phyloP scores from a whole-genome alignment of 331 rosid genomes.

The Quercus lobata region DNA sequence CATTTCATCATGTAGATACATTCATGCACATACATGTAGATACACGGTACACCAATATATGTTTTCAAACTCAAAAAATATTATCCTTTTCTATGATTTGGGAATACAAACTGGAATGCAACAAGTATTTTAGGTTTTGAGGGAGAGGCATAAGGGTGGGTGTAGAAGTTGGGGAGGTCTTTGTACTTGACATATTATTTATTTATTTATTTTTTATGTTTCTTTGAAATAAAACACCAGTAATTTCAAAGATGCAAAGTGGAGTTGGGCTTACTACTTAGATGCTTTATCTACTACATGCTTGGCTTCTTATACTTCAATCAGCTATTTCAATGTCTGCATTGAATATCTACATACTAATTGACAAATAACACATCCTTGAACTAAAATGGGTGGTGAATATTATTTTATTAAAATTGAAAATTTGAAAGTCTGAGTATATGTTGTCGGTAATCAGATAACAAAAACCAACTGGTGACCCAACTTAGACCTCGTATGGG shows the following conservation, averaged over 20 bases:
- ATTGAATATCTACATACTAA: too few relatives aligned
- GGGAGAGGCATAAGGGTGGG: not conserved
- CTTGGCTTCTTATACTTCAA: not conserved
- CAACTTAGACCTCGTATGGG: not conserved
- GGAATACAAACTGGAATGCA: not conserved
- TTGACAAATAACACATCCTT: too few relatives aligned
- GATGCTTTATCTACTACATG: not conserved
- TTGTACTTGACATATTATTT: not conserved
- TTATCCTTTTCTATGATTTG: not conserved
- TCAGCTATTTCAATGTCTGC: not conserved
- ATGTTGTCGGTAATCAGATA: too few relatives aligned
- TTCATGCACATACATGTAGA: not conserved
- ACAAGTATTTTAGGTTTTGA: not conserved
- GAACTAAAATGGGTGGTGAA: too few relatives aligned
- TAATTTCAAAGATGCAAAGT: not conserved
- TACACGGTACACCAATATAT: not conserved
- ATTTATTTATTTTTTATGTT: not conserved
- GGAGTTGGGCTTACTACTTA: not conserved
- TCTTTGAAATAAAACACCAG: not conserved
- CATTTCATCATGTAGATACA: not conserved
- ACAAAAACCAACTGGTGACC: too few relatives aligned
- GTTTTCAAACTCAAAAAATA: not conserved
- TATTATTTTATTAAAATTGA: too few relatives aligned
- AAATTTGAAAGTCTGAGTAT: too few relatives aligned
- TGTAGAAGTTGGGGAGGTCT: not conserved